Percentiles rank a stretch among this genome's conserved stretches.
Evolutionary conservation across 208 protist genomes (phyloP).

Genomic region (Leishmania turanica): DNA sequence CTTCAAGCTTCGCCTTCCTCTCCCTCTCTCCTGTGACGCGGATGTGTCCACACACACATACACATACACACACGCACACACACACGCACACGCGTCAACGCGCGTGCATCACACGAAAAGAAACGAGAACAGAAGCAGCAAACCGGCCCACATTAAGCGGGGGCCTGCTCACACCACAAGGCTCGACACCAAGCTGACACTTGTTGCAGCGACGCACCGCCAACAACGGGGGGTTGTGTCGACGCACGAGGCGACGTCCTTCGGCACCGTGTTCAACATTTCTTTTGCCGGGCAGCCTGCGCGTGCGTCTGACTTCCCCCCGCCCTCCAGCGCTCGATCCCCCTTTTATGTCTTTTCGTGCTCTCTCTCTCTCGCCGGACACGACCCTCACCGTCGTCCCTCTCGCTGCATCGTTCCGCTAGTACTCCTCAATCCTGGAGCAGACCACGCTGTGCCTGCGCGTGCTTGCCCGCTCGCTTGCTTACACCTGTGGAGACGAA

Average conservation of each 20-base stretch:
- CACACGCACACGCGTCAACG: neutral
- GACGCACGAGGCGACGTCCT: neutral
- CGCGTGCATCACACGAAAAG: neutral
- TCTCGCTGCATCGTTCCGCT: neutral
- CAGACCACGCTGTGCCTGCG: neutral
- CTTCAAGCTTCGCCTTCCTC: neutral
- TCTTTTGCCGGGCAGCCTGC: neutral
- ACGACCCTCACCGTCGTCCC: too few relatives aligned
- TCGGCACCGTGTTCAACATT: neutral
- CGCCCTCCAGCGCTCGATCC: neutral
- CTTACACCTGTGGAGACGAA: neutral
- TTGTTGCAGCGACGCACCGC: neutral
- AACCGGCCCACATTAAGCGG: neutral
- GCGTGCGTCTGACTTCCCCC: neutral
- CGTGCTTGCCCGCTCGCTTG: neutral
- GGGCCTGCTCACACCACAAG: neutral
- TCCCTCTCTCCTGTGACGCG: neutral
- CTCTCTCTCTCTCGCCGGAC: neutral
- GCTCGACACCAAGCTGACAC: neutral
- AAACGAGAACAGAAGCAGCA: neutral
- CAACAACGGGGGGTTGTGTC: neutral
- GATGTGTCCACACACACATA: neutral
- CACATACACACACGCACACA: too few relatives aligned
- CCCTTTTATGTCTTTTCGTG: neutral
- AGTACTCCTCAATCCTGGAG: neutral